A percentile compares a stretch with the other conserved stretches of the same genome.
phyloP scores from a whole-genome alignment of 78 protist genomes.

The Dictyostelium firmibasis region DNA sequence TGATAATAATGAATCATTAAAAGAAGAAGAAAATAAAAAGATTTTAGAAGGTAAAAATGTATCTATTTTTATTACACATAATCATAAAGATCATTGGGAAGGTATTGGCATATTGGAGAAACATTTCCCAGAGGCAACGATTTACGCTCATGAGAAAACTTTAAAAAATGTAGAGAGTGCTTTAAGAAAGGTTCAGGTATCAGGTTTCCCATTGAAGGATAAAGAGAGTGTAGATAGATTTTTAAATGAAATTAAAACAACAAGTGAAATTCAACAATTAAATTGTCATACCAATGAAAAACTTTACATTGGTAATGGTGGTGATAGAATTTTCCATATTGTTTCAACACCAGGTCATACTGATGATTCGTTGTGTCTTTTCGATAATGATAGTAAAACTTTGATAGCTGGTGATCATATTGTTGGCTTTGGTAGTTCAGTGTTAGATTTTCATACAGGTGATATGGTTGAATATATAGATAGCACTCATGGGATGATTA shows the following conservation, averaged over 20 bases:
- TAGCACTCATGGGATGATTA: constrained; percentile 27
- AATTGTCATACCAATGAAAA: not conserved
- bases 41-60: not conserved
- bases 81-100: constrained; percentile 69
- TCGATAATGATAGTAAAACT: constrained; percentile 14
- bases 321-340: constrained; percentile 9
- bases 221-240: not conserved
- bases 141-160: constrained; percentile 27
- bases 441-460: constrained; percentile 29
- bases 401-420: constrained; percentile 74
- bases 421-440: constrained; percentile 47
- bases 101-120: not conserved
- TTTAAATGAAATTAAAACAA: not conserved
- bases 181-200: not conserved
- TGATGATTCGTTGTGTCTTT: constrained; percentile 41
- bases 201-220: not conserved
- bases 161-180: not conserved
- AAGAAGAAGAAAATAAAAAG: not conserved
- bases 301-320: constrained; percentile 18
- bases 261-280: not conserved
- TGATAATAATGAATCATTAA: too few relatives aligned
- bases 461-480: constrained; percentile 40
- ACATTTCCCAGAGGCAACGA: constrained; percentile 10
- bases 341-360: constrained; percentile 76
- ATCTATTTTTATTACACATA: constrained; percentile 40